Base-by-base conservation (phyloP, 495 filamentous ascomycete species). In the Aspergillus baeticus region DNA sequence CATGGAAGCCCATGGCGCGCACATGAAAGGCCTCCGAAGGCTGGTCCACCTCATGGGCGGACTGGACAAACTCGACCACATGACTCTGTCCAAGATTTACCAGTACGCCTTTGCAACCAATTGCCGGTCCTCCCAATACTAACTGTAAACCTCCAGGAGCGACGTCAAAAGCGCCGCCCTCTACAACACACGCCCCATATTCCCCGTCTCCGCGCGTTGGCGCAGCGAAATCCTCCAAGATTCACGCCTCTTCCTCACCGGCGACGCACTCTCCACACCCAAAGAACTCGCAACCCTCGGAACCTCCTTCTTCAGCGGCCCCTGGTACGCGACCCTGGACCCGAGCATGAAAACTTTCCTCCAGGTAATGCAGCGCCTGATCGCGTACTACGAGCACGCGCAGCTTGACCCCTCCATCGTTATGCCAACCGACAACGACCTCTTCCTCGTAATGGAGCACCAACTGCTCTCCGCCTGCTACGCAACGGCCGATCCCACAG, bases 71-170 rank as follows among this genome's bases (percentile, higher is more conserved):
- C n/a, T 54, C 8, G 51, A 54, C 41, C 51, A 54, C 29, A 54
- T 54, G 51, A 54, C 51, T 6, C 51, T 54, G 11, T 54, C 51
- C 41, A 54, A 54, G 15, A 46, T 54, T 17, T 54, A 54, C 39
- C 51, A 54, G 51, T 54, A 44, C 2, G 35, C 8, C 20, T 20
- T 20, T 7, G 15, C 17, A 21, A 17, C n/a, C 10, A 4, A 37
- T 11, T 18, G 7, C 10, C n/a, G n/a, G n/a, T n/a, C n/a, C n/a
- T n/a, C n/a, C n/a, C n/a, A n/a, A 33, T 20, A 21, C 23, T 37
- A 34, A 26, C 14, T 11, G 13, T 5, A 17, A 6, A 17, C 6
- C 3, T 22, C 8, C 14, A 54, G 51, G 39, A 44, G 51, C 26
- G 51, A 54, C 26, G 38, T 54, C 39, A 54, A 45, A 34, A 54